Base-by-base conservation (phyloP, 306 rosid species). In the Astragalus membranaceus region DNA sequence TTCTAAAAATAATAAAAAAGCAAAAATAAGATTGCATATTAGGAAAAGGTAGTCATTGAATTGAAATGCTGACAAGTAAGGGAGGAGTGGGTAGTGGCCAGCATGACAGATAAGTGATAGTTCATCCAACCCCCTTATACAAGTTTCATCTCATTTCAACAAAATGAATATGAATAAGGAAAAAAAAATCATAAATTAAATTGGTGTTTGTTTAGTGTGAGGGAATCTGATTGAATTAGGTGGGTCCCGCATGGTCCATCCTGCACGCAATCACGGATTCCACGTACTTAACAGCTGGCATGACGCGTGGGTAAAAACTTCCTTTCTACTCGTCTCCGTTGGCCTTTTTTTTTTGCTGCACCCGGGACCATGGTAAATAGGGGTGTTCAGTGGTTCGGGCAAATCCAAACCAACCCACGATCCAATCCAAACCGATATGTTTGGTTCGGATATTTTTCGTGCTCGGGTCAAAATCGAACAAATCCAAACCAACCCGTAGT, bases 241-340 rank as follows among this genome's bases (percentile, higher is more conserved):
- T 46, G 69, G 92, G 84, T 4, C 78, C 83, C 73, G 0, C 60
- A 61, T 36, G 81, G 80, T 55, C 79, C 79, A 47, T 14, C 39
- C 49, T 53, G 76, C 57, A 65, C 64, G 83, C 85, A 66, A 81
- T 73, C 84, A 80, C 85, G 79, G 84, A 85, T 80, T 83, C 86
- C 79, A 70, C 47, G 76, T 63, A 74, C 30, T 13, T 50, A 32
- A 79, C 88, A 86, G 92, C 92, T 88, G 88, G 89, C 87, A 85
- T 12, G 13, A 73, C 79, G 84, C 84, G 84, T 81, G 78, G 80
- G 69, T 47, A 13, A 42, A 55, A 72, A 69, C 86, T 88, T 79
- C 9, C 52, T 67, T 3, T 64, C 15, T 56, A 73, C 79, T 71
- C 64, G 71, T 54, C 80, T 60, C 64, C 57, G 29, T 29, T 39